Conservation (phyloP, 257 asterid genomes). For the Solanum commersonii region DNA sequence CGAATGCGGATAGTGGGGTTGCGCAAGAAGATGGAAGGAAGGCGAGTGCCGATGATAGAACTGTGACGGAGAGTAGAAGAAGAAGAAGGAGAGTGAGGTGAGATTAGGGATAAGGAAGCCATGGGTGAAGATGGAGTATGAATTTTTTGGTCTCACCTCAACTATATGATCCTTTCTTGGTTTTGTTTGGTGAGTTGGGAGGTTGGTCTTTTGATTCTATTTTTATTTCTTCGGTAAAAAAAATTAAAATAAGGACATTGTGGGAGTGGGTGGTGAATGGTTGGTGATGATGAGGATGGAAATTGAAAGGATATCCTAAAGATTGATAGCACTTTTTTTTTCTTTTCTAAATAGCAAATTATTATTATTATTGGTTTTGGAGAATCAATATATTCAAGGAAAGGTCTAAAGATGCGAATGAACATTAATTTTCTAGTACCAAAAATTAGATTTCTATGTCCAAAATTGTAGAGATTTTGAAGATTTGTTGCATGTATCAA, state of each 20-base stretch:
- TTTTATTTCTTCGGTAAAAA: background rate
- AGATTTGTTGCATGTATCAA: no score
- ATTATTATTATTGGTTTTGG: background rate
- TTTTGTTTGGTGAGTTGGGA: background rate
- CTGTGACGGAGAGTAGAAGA: background rate
- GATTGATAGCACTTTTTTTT: background rate
- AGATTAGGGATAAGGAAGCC: constrained; percentile 17
- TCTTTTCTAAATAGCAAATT: background rate
- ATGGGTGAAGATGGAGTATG: background rate
- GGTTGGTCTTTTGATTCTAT: background rate
- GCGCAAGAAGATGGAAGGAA: background rate
- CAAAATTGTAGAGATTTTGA: background rate
- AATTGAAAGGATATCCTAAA: background rate
- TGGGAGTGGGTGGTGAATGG: background rate
- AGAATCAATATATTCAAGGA: background rate
- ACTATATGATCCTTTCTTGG: background rate
- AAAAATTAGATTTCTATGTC: background rate
- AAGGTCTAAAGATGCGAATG: background rate
- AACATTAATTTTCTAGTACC: background rate
- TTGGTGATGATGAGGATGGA: background rate
- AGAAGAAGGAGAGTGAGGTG: background rate
- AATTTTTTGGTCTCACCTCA: background rate
- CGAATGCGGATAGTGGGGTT: constrained; percentile 3
- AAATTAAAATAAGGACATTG: background rate
- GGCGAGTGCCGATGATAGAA: constrained; percentile 2